Evolutionary conservation across 1,139 yeast genomes (phyloP).

Genomic region (Yamadazyma siamensis): DNA sequence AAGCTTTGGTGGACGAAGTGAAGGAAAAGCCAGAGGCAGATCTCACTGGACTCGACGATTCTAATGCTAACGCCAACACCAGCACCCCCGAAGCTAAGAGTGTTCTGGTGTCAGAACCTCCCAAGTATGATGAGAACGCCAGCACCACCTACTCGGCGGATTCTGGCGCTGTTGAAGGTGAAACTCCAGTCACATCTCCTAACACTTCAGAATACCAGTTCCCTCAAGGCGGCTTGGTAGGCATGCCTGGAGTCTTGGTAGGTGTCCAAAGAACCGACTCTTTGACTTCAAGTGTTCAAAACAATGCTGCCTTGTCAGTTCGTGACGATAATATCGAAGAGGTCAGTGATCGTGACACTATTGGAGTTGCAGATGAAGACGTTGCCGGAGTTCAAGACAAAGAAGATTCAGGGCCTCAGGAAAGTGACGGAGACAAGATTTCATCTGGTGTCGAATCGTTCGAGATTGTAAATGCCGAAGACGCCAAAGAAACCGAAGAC

Average conservation of each 20-base stretch:
- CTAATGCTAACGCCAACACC: conserved; percentile 5
- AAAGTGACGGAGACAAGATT: conserved; percentile 36
- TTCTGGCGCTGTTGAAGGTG: conserved; percentile 34
- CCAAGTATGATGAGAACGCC: conserved; percentile 19
- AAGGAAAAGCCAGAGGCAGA: conserved; percentile 22
- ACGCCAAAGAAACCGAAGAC: conserved; percentile 19
- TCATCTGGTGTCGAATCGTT: conserved; percentile 52
- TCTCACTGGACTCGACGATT: conserved; percentile 27
- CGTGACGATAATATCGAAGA: conserved; percentile 69
- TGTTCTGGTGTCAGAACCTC: conserved; percentile 7
- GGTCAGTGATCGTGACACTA: conserved; percentile 58
- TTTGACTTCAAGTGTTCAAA: conserved; percentile 84
- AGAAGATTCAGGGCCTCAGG: conserved; percentile 13
- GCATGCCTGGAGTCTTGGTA: conserved; percentile 46
- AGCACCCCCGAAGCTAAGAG: background rate
- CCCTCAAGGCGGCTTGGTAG: conserved; percentile 52
- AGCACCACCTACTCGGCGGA: conserved; percentile 36
- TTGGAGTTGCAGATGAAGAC: conserved; percentile 29
- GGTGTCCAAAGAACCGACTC: conserved; percentile 66
- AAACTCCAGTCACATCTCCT: conserved; percentile 59
- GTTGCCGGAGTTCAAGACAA: conserved; percentile 14
- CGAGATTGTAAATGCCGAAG: conserved; percentile 52
- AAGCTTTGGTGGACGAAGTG: conserved; percentile 24
- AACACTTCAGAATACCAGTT: conserved; percentile 51
- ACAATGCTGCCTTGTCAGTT: conserved; percentile 86